These are phyloP conservation scores for Collybia mongolica DNA, from an alignment of 768 basidiomycete species.

Conservation along the genomic window DNA sequence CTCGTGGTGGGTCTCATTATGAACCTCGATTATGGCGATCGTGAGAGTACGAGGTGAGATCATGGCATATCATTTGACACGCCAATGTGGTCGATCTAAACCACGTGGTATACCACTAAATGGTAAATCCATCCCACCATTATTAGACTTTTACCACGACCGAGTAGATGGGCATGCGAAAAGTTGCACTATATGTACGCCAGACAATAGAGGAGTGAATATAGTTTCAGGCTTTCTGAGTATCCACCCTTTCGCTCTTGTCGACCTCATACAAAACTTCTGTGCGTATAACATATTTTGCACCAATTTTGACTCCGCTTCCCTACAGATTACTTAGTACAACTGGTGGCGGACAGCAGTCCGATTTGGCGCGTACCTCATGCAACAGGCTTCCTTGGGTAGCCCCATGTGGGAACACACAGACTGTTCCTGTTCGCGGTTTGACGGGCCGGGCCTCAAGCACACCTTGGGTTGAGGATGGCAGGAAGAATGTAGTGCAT, in stretches of 20 bases:
- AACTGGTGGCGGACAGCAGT: neutral
- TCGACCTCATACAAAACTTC: conserved; percentile 38
- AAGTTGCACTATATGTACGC: too few species aligned
- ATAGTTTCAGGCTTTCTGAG: too few species aligned
- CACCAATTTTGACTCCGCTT: conserved; percentile 32
- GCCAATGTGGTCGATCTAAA: too few species aligned
- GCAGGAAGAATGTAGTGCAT: conserved; percentile 56
- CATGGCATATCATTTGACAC: too few species aligned
- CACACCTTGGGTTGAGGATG: conserved; percentile 36
- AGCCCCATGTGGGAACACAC: conserved; percentile 46
- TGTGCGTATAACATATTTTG: conserved; percentile 38
- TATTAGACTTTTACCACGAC: too few species aligned
- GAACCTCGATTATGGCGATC: too few species aligned
- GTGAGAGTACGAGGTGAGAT: too few species aligned
- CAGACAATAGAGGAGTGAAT: too few species aligned
- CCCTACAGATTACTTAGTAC: conserved; percentile 17
- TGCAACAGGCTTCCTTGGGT: conserved; percentile 34
- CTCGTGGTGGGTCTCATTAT: too few species aligned
- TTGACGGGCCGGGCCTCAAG: conserved; percentile 48
- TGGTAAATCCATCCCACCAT: too few species aligned
- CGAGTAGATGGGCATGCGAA: too few species aligned
- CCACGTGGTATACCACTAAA: too few species aligned
- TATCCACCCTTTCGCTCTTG: conserved; percentile 30
- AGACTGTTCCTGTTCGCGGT: conserved; percentile 46
- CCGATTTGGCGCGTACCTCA: conserved; percentile 17